phyloP scores from a whole-genome alignment of 208 protist species.

The Crithidia sp. region DNA sequence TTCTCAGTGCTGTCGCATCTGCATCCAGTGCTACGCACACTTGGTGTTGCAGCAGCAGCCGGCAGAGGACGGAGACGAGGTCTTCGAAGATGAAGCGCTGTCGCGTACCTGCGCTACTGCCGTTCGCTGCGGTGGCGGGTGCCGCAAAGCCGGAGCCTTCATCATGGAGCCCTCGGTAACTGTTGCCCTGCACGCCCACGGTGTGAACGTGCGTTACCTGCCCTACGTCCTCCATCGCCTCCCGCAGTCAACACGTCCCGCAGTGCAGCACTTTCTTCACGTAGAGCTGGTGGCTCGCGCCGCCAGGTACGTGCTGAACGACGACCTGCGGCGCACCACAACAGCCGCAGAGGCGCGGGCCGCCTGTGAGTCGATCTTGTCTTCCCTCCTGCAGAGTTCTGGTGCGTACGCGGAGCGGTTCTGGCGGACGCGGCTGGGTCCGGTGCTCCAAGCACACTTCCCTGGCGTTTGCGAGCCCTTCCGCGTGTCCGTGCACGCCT shows the following conservation, averaged over 20 bases:
- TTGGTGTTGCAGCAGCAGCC: conserved; percentile 20
- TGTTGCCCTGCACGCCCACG: conserved; percentile 67
- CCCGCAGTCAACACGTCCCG: conserved; percentile 40
- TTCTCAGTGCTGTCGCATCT: conserved; percentile 71
- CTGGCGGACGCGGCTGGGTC: conserved; percentile 75
- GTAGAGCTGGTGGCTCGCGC: conserved; percentile 80
- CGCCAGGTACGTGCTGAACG: conserved; percentile 57
- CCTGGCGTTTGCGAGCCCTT: conserved; percentile 61
- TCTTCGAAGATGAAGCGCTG: not conserved
- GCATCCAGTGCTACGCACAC: conserved; percentile 73
- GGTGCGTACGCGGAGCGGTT: conserved; percentile 55
- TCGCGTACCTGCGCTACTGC: conserved; percentile 45
- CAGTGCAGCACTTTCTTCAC: conserved; percentile 67
- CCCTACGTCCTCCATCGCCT: conserved; percentile 85
- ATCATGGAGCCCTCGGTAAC: conserved; percentile 61
- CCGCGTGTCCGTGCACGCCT: conserved; percentile 45
- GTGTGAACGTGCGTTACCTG: conserved; percentile 75
- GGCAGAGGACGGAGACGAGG: not conserved
- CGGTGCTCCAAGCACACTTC: conserved; percentile 49
- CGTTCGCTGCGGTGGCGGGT: conserved; percentile 50
- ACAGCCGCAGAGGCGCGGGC: conserved; percentile 33
- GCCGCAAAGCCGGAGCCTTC: conserved; percentile 49
- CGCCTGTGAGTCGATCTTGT: conserved; percentile 48
- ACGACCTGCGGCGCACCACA: conserved; percentile 51
- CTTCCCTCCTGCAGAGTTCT: conserved; percentile 55